Evolutionary conservation across 1,284 basidiomycete genomes (phyloP), one percentile per base, ranked within the genome.

Genomic region (Boletellus deceptivus): DNA sequence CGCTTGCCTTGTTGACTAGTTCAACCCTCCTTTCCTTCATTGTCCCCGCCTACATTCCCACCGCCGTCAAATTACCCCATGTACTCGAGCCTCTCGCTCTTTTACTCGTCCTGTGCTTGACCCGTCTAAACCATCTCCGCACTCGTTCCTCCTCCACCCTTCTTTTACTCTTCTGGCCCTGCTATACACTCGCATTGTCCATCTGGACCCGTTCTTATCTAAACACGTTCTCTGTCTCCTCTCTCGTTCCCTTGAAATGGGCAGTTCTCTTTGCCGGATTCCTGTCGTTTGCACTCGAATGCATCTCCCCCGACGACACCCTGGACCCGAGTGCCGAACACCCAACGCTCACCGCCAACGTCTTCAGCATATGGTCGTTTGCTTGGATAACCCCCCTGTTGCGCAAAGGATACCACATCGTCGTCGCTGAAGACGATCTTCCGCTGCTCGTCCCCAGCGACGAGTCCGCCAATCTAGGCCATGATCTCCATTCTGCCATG

Each of bases 141-240:
- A 81, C 84, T 1, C 80, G 85, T 11, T 78, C 80, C 7, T 89
- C 93, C 0, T 94, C 92, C 0, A 80, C 89, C 1, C 68, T 84
- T 18, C 72, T 94, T 25, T 79, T 98, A n/a, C 70, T 96, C 46
- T 95, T 92, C 70, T 96, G 91, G 87, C 89, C 93, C 0, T 46
- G 79, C 13, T 91, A 93, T 60, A 51, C 82, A 10, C 29, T 79
- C 20, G 72, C 74, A 0, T 63, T 83, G 1, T 62, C 73, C 6
- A 66, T 93, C 22, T 84, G 86, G 77, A 72, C 84, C 0, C 79
- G 90, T 5, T 91, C 91, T 0, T 63, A 64, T 38, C 2, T 29
- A 7, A 47, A 51, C 18, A 43, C 33, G 11, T 59, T 64, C 3
- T 59, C 64, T 4, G 38, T 67, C 1, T 54, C 64, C 0, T 64